phyloP scores from a whole-genome alignment of 2,329 filamentous ascomycete genomes.

The Botrytis byssoidea region DNA sequence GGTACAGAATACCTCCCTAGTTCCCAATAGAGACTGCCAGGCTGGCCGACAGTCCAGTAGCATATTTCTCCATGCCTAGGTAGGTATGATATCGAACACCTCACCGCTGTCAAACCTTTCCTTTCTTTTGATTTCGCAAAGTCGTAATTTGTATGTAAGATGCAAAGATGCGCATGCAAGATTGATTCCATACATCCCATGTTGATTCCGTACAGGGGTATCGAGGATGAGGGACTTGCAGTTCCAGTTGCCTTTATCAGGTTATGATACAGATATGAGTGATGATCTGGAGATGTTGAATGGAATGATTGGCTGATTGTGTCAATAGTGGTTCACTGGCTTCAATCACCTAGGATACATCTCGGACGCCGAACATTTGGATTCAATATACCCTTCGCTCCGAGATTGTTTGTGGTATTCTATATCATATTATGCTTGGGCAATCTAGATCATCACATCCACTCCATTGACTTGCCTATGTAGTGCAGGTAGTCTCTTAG shows the following conservation, averaged over 20 bases:
- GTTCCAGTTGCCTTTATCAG: background rate
- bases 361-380: background rate
- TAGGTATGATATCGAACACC: background rate
- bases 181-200: background rate
- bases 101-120: background rate
- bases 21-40: background rate
- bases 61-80: background rate
- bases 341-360: background rate
- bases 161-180: background rate
- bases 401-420: background rate
- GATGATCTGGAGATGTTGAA: background rate
- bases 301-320: background rate
- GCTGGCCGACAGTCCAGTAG: background rate
- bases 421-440: background rate
- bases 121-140: background rate
- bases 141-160: background rate
- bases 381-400: background rate
- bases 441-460: background rate
- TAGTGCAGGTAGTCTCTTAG: background rate
- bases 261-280: background rate
- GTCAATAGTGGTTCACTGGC: background rate
- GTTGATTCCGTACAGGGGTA: background rate
- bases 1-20: background rate
- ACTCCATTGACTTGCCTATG: background rate
- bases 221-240: background rate